Base-by-base conservation (phyloP, 1,284 basidiomycete species). In the Cystobasidiaceae sp. region DNA sequence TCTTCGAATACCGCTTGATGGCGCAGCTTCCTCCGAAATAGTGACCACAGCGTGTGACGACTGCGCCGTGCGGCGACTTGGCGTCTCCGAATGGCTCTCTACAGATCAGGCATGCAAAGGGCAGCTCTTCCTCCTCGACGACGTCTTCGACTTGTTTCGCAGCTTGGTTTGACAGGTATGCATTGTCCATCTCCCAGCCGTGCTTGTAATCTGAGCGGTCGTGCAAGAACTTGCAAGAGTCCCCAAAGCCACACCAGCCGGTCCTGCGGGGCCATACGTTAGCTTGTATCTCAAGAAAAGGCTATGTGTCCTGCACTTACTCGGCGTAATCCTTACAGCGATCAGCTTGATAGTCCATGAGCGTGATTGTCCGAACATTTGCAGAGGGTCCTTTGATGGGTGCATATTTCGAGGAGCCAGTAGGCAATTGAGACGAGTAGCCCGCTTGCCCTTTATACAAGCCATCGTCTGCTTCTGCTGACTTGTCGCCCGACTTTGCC, bases 251-350 rank as follows among this genome's bases (percentile, higher is more conserved):
- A 78, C 94, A 99, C 77, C 92, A 98, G 0, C 96, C 96, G 45
- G 94, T 98, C 79, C 94, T 93, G 73, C 41, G 33, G 33, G 46
- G 56, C 64, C 39, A 70, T 55, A 39, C 39, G 27, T 15, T 25
- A 17, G 21, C 19, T 33, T 8, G 32, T 28, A 11, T 51, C 19
- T 23, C 13, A 34, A 5, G 17, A 7, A 33, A 13, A 15, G 11
- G 27, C 17, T 25, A 3, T 39, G 28, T 64, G 19, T 17, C n/a
- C 9, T 23, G n/a, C 8, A 27, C 43, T 48, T 32, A 50, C 56
- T 63, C 90, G 85, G 97, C 97, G 79, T 98, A 99, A 78, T 97
- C 93, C 78, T 98, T 99, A 79, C 96, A 99, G 21, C 97, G 90
- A 74, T 97, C 94, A 2, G 96, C 94, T 78, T 98, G 96, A 78